Evolutionary conservation across 495 filamentous ascomycete species (phyloP).

Genomic region (Xylaria cubensis): DNA sequence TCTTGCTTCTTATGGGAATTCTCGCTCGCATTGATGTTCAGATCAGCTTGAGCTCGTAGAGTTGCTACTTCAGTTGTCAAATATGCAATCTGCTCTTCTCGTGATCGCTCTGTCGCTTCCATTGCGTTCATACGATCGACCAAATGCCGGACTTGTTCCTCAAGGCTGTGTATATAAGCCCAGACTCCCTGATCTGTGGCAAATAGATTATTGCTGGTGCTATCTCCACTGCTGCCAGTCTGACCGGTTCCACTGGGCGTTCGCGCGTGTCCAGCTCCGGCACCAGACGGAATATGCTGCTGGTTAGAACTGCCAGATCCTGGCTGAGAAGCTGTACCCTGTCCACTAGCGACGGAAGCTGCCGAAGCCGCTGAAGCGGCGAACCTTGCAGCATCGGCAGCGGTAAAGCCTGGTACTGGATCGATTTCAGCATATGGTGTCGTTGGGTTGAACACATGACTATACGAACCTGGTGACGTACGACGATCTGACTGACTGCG

Average conservation of each 20-base stretch:
- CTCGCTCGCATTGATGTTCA: slow-evolving; percentile 28
- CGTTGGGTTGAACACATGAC: slow-evolving; percentile 41
- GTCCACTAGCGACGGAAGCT: slow-evolving; percentile 28
- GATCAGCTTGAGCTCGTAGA: slow-evolving; percentile 42
- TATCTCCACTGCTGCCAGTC: slow-evolving; percentile 43
- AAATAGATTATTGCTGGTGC: slow-evolving; percentile 52
- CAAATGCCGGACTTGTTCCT: slow-evolving; percentile 53
- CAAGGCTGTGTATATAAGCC: slow-evolving; percentile 58
- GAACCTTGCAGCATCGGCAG: slow-evolving; percentile 55
- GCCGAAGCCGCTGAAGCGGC: slow-evolving; percentile 50
- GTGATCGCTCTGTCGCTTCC: slow-evolving; percentile 47
- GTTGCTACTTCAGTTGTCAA: slow-evolving; percentile 46
- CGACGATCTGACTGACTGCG: slow-evolving; percentile 56
- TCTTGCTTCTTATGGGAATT: slow-evolving; percentile 30
- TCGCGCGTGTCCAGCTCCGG: slow-evolving; percentile 32
- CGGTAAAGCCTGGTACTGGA: slow-evolving; percentile 50
- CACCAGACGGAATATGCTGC: slow-evolving; percentile 26
- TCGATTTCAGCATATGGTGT: slow-evolving; percentile 35
- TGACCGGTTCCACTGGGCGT: slow-evolving; percentile 36
- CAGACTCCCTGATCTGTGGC: slow-evolving; percentile 53
- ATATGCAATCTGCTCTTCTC: slow-evolving; percentile 48
- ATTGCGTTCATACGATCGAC: slow-evolving; percentile 48
- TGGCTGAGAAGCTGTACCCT: slow-evolving; percentile 24
- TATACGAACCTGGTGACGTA: slow-evolving; percentile 48
- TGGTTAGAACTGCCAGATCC: slow-evolving; percentile 34